phyloP scores from a whole-genome alignment of 2,329 filamentous ascomycete species.

The Penicillium rolfsii region DNA sequence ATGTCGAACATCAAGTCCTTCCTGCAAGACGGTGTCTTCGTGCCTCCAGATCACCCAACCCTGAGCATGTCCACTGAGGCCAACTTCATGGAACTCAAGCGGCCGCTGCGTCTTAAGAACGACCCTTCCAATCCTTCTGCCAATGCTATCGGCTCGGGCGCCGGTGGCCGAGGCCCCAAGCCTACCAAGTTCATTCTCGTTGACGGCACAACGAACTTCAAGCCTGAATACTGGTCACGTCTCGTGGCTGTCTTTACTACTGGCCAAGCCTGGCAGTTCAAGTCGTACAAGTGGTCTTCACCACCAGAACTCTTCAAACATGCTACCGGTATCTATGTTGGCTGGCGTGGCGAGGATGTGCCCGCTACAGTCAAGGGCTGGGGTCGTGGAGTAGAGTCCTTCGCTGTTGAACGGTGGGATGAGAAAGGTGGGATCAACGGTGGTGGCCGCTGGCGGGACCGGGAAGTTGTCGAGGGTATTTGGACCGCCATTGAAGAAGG shows the following conservation, averaged over 20 bases:
- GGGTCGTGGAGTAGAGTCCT: slow-evolving; percentile 80
- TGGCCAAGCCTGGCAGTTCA: slow-evolving; percentile 97
- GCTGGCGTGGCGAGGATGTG: slow-evolving; percentile 81
- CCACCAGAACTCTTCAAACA: slow-evolving; percentile 88
- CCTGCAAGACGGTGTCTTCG: slow-evolving; percentile 81
- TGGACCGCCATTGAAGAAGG: slow-evolving; percentile 87
- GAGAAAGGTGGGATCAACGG: slow-evolving; percentile 47
- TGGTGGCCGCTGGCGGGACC: slow-evolving; percentile 72
- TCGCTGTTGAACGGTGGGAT: slow-evolving; percentile 82
- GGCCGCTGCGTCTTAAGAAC: slow-evolving; percentile 65
- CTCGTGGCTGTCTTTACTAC: slow-evolving; percentile 97
- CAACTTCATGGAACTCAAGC: slow-evolving; percentile 84
- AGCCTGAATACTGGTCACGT: slow-evolving; percentile 95
- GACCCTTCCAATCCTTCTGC: slow-evolving; percentile 35
- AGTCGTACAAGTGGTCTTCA: slow-evolving; percentile 93
- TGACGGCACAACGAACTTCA: slow-evolving; percentile 90
- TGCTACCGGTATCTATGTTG: slow-evolving; percentile 83
- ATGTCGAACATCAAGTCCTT: slow-evolving; percentile 96
- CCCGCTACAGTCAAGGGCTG: slow-evolving; percentile 79
- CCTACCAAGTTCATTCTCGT: slow-evolving; percentile 94
- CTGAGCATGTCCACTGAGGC: slow-evolving; percentile 66
- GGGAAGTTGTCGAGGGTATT: slow-evolving; percentile 88
- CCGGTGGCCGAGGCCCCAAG: slow-evolving; percentile 64
- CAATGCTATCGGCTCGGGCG: slow-evolving; percentile 20
- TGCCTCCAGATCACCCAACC: slow-evolving; percentile 68